Base-by-base conservation (phyloP, 2,329 filamentous ascomycete species). In the Colletotrichum euphorbiae region DNA sequence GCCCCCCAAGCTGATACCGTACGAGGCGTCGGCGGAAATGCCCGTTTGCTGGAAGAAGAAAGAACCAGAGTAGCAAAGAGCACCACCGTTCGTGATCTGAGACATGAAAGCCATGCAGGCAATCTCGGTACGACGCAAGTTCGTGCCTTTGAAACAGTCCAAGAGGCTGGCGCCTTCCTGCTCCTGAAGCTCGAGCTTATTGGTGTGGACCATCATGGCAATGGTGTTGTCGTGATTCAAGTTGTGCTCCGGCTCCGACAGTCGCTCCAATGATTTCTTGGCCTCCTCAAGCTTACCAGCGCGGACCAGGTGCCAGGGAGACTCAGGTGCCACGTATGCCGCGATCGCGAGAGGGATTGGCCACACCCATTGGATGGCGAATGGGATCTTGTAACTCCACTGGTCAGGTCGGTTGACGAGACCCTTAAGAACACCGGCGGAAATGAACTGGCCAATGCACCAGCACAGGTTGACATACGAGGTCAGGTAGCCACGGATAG, bases 21-120 rank as follows among this genome's bases (percentile, higher is more conserved):
- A 84, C 0, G 81, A 77, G 3, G 77, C 74, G 4, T 74, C 70
- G 33, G 76, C 67, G 36, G 74, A 66, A 55, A 84, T 78, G 54
- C 83, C 82, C 1, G 81, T 78, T 70, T 82, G 80, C 50, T 81
- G 77, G 75, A 83, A 83, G 75, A 84, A 84, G 76, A 82, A 84
- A 28, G 80, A 80, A 11, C 79, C 79, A 9, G 74, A 79, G 69
- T 83, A 82, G 72, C 78, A 79, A 28, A 81, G 74, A 13, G 79
- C 77, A 43, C 77, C 77, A 13, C 82, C 79, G 62, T 79, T 76
- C 5, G 79, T 79, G 70, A 81, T 80, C 69, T 84, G 83, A 1
- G 77, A 79, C 42, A 80, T 65, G 72, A 81, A 81, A 15, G 76
- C 67, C 75, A 81, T 76, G 71, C 78, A 79, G 24, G 79, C 79